Evolutionary conservation across 1,139 yeast genomes (phyloP).

Genomic region (Yamadazyma blattariae): DNA sequence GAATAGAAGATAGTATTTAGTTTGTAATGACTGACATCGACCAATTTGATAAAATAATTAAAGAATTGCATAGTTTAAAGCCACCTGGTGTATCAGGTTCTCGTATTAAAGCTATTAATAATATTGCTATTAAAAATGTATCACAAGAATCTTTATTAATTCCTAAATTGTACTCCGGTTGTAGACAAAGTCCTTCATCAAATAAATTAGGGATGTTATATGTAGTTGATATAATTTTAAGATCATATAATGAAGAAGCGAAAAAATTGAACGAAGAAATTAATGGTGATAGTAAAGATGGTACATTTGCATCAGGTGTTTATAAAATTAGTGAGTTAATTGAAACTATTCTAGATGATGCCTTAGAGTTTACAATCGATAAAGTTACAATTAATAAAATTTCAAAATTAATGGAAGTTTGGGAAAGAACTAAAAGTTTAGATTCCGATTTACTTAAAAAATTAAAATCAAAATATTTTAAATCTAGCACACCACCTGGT

Average conservation of each 20-base stretch:
- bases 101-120: slow-evolving; percentile 83
- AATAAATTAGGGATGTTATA: slow-evolving; percentile 90
- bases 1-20: too few relatives aligned
- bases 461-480: slow-evolving; percentile 60
- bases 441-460: slow-evolving; percentile 50
- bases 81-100: slow-evolving; percentile 96
- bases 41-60: slow-evolving; percentile 67
- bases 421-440: slow-evolving; percentile 88
- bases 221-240: slow-evolving; percentile 87
- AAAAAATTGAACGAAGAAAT: slow-evolving; percentile 47
- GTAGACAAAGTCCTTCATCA: slow-evolving; percentile 71
- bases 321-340: slow-evolving; percentile 57
- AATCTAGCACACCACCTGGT: slow-evolving; percentile 54
- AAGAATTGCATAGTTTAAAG: slow-evolving; percentile 71
- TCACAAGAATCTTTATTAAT: slow-evolving; percentile 56
- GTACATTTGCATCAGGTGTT: slow-evolving; percentile 75
- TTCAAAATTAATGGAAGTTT: slow-evolving; percentile 81
- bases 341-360: slow-evolving; percentile 57
- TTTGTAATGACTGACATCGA: slow-evolving; percentile 46
- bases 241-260: slow-evolving; percentile 81
- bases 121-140: slow-evolving; percentile 68
- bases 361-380: slow-evolving; percentile 51
- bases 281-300: slow-evolving; percentile 54
- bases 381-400: slow-evolving; percentile 66
- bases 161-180: slow-evolving; percentile 59